These are phyloP conservation scores for Phytophthora rubi DNA, from an alignment of 352 stramenopile genomes.

Conservation along the genomic window DNA sequence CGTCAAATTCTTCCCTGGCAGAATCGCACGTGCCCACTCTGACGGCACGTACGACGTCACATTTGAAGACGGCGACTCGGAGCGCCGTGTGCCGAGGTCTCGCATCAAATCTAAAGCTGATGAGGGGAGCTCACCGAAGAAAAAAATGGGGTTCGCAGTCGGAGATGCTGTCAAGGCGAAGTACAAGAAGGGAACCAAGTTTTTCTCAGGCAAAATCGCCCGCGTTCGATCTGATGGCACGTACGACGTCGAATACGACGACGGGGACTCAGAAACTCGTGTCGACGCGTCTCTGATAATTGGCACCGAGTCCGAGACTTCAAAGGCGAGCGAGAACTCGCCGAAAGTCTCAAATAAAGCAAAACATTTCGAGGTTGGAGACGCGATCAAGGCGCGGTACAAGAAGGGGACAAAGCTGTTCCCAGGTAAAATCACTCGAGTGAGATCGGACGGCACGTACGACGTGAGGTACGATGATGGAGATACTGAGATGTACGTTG, in stretches of 20 bases:
- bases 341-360: slow-evolving; percentile 3
- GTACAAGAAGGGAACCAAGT: slow-evolving; percentile 51
- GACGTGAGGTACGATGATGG: slow-evolving; percentile 76
- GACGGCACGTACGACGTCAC: slow-evolving; percentile 61
- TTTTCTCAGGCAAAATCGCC: slow-evolving; percentile 53
- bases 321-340: slow-evolving; percentile 9
- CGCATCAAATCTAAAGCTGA: slow-evolving; percentile 31
- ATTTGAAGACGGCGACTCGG: slow-evolving; percentile 57
- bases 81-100: slow-evolving; percentile 43
- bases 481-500: slow-evolving; percentile 50
- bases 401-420: slow-evolving; percentile 53
- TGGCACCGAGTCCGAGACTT: slow-evolving; percentile 1
- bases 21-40: slow-evolving; percentile 62
- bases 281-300: slow-evolving; percentile 32
- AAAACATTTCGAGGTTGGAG: slow-evolving; percentile 32
- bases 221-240: slow-evolving; percentile 58
- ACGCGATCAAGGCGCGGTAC: slow-evolving; percentile 46
- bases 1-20: slow-evolving; percentile 57
- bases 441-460: slow-evolving; percentile 63
- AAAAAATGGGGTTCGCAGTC: slow-evolving; percentile 29
- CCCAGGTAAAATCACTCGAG: slow-evolving; percentile 51
- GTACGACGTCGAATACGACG: slow-evolving; percentile 62
- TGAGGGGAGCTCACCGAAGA: slow-evolving; percentile 14
- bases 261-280: slow-evolving; percentile 41
- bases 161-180: slow-evolving; percentile 54